Conservation (phyloP, 805 yeast genomes). For the Sungouiella blattae region DNA sequence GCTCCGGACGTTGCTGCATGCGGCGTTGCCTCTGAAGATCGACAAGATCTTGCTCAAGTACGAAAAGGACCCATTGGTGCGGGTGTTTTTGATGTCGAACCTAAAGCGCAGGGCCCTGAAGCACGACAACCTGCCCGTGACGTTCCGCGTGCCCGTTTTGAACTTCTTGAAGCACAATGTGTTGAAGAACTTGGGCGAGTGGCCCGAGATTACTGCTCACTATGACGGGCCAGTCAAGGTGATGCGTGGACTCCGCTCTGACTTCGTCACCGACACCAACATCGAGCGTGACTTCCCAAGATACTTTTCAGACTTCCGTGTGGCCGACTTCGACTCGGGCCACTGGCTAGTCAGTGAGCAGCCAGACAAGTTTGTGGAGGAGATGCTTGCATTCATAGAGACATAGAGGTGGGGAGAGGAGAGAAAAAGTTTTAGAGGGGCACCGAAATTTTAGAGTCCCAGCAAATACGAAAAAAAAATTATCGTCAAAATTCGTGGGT, state of each 20-base stretch:
- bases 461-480: too few relatives aligned
- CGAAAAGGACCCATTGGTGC: slow-evolving; percentile 23
- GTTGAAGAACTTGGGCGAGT: slow-evolving; percentile 10
- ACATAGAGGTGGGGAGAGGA: too few relatives aligned
- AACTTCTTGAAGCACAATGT: slow-evolving; percentile 11
- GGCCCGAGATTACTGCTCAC: slow-evolving; percentile 11
- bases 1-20: slow-evolving; percentile 11
- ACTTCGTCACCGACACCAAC: slow-evolving; percentile 35
- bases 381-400: slow-evolving; percentile 5
- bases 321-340: slow-evolving; percentile 24
- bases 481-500: too few relatives aligned
- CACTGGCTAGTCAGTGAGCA: slow-evolving; percentile 42
- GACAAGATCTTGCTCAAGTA: slow-evolving; percentile 21
- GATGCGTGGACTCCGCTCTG: slow-evolving; percentile 41
- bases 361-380: slow-evolving; percentile 27
- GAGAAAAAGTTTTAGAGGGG: too few relatives aligned
- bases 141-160: slow-evolving; percentile 14
- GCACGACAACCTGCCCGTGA: slow-evolving; percentile 17
- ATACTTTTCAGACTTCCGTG: slow-evolving; percentile 21
- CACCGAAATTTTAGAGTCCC: too few relatives aligned
- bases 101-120: slow-evolving; percentile 16
- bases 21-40: slow-evolving; percentile 12
- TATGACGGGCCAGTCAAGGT: slow-evolving; percentile 38
- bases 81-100: slow-evolving; percentile 40
- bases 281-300: slow-evolving; percentile 17